Conservation (phyloP, 202 grass and related monocot genomes). For the Brachypodium distachyon region DNA sequence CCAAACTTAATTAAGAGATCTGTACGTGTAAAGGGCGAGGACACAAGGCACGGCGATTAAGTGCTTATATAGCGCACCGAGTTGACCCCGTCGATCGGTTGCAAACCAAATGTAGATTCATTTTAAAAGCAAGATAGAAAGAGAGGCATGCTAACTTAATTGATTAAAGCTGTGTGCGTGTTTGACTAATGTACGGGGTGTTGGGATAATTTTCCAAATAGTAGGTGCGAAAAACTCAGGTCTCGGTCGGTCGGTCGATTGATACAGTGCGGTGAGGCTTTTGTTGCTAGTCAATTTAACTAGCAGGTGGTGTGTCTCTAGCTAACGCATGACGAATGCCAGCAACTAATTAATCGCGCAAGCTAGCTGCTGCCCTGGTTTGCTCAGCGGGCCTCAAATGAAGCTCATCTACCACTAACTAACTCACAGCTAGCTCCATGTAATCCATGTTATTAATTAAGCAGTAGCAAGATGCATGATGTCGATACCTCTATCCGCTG, state of each 20-base stretch:
- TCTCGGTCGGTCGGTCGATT: background rate
- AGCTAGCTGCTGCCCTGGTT: conserved; percentile 24
- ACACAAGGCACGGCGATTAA: background rate
- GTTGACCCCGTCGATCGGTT: background rate
- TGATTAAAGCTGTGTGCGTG: background rate
- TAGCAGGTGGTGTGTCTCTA: background rate
- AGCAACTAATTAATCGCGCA: conserved; percentile 12
- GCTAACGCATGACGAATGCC: conserved; percentile 13
- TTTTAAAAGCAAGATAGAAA: background rate
- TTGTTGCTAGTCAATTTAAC: conserved; percentile 15
- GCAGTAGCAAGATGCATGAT: background rate
- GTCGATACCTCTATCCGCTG: background rate
- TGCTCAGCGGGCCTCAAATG: conserved; percentile 14
- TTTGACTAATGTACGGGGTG: conserved; percentile 22
- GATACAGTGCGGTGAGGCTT: background rate
- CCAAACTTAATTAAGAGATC: background rate
- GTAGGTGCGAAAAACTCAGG: conserved; percentile 40
- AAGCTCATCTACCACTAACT: conserved; percentile 33
- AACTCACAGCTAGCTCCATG: background rate
- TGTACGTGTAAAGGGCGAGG: background rate
- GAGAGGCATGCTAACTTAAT: background rate
- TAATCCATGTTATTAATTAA: background rate
- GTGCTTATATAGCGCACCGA: conserved; percentile 28
- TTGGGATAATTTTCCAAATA: conserved; percentile 13
- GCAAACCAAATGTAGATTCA: background rate